A percentile compares a stretch with the other conserved stretches of the same genome.
These are phyloP conservation scores for Kluyveromyces sp. DNA, from an alignment of 1,139 yeast species.

Conservation along the genomic window DNA sequence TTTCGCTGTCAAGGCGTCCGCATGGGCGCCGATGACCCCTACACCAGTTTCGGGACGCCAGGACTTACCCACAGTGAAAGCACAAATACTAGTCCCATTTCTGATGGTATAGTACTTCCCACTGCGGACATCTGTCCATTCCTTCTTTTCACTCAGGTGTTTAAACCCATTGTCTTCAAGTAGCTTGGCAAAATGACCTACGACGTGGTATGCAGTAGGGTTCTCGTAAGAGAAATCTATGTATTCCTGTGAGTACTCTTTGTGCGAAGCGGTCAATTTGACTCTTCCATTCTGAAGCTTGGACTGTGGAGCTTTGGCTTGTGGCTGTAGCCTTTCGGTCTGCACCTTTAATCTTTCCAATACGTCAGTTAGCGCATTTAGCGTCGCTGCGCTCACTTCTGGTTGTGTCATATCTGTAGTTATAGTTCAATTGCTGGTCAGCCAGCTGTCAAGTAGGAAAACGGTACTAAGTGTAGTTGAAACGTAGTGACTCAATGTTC, in stretches of 20 bases:
- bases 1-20: slow-evolving; percentile 51
- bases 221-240: slow-evolving; percentile 51
- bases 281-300: background rate
- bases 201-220: slow-evolving; percentile 61
- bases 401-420: background rate
- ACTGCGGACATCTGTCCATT: slow-evolving; percentile 35
- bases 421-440: no score
- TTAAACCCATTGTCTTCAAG: slow-evolving; percentile 46
- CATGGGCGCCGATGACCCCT: slow-evolving; percentile 54
- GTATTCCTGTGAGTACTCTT: slow-evolving; percentile 42
- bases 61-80: slow-evolving; percentile 49
- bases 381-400: background rate
- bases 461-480: no score
- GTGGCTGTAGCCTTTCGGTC: slow-evolving; percentile 3
- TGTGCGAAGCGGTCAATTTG: slow-evolving; percentile 19
- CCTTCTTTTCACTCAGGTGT: slow-evolving; percentile 45
- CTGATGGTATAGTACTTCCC: slow-evolving; percentile 52
- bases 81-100: slow-evolving; percentile 49
- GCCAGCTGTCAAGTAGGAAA: no score
- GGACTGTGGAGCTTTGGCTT: slow-evolving; percentile 7
- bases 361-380: background rate
- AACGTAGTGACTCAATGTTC: no score
- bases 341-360: slow-evolving; percentile 20
- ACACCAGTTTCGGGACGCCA: slow-evolving; percentile 55
- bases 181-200: slow-evolving; percentile 38